Conservation (phyloP, 345 rosid genomes). For the Murraya koenigii region DNA sequence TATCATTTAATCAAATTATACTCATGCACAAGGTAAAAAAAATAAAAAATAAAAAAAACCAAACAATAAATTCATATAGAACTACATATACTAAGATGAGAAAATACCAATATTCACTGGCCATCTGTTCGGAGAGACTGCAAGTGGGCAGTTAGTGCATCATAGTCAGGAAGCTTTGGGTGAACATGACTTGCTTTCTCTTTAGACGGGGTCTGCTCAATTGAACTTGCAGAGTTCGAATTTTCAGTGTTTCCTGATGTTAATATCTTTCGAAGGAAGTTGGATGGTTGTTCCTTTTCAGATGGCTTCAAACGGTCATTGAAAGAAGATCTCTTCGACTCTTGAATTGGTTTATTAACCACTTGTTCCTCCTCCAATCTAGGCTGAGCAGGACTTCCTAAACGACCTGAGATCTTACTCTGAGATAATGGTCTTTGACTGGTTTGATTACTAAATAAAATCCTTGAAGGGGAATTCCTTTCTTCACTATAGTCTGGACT, state of each 20-base stretch:
- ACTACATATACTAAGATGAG: background rate
- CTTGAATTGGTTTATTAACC: conserved; percentile 2
- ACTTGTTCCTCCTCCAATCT: conserved; percentile 23
- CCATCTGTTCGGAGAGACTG: conserved; percentile 48
- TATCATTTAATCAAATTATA: background rate
- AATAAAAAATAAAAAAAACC: background rate
- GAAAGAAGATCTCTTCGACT: conserved; percentile 20
- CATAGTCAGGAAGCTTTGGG: conserved; percentile 92
- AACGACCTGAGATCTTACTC: conserved; percentile 18
- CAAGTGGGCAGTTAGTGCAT: conserved; percentile 51
- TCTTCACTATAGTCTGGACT: conserved; percentile 12
- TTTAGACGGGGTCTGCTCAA: conserved; percentile 20
- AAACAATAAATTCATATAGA: background rate
- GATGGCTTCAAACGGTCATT: conserved; percentile 23
- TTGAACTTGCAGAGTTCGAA: conserved; percentile 20
- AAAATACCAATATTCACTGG: conserved; percentile 19
- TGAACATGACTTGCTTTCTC: conserved; percentile 69
- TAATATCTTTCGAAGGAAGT: conserved; percentile 25
- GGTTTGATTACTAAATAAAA: conserved; percentile 18
- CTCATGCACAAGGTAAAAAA: background rate
- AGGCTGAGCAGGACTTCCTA: conserved; percentile 14
- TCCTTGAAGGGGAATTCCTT: conserved; percentile 19
- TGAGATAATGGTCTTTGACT: conserved; percentile 7
- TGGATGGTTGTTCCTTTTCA: conserved; percentile 29
- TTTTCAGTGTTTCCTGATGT: conserved; percentile 30